Evolutionary conservation across 1,284 basidiomycete genomes (phyloP).

Genomic region (Stygiomarasmius scandens): DNA sequence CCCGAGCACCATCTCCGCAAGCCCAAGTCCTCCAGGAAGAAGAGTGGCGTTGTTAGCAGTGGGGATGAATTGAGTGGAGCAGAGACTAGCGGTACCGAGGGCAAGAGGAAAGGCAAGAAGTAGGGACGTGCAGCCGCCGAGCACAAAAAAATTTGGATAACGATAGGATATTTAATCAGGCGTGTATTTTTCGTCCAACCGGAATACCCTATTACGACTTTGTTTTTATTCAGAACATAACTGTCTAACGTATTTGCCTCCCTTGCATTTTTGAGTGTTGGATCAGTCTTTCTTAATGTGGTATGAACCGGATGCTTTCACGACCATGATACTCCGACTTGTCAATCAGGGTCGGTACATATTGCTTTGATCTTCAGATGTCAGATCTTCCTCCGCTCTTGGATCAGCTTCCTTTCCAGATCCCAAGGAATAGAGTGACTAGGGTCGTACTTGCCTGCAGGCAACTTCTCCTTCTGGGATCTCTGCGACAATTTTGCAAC

Average conservation of each 20-base stretch:
- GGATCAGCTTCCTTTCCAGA: too few relatives aligned
- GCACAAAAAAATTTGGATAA: not conserved
- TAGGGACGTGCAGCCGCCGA: conserved; percentile 26
- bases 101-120: conserved; percentile 63
- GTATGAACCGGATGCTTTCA: too few relatives aligned
- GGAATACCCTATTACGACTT: not conserved
- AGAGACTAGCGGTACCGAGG: conserved; percentile 61
- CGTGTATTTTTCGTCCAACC: not conserved
- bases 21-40: conserved; percentile 53
- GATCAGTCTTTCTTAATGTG: too few relatives aligned
- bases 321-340: too few relatives aligned
- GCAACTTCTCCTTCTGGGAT: too few relatives aligned
- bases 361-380: too few relatives aligned
- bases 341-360: too few relatives aligned
- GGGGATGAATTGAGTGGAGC: conserved; percentile 69
- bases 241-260: not conserved
- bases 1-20: conserved; percentile 85
- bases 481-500: too few relatives aligned
- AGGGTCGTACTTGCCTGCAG: too few relatives aligned
- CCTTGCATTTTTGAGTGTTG: too few relatives aligned
- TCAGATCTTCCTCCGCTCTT: too few relatives aligned
- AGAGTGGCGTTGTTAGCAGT: conserved; percentile 49
- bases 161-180: not conserved
- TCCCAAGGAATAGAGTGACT: too few relatives aligned
- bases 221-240: not conserved